phyloP scores from a whole-genome alignment of 768 basidiomycete species.

The Amanita phalloides region DNA sequence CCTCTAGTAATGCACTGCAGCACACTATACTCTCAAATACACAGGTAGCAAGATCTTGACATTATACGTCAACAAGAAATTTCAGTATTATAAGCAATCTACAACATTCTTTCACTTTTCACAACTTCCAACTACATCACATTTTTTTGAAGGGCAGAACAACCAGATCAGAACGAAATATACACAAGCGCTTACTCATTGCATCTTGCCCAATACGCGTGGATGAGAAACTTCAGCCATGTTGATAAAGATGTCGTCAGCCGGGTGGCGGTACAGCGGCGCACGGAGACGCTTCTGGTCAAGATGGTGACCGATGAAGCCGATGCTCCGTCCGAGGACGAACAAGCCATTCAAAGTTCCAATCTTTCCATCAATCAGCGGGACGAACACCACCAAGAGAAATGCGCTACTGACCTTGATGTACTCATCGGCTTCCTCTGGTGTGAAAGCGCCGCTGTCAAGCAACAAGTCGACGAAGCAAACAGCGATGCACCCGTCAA shows the following conservation, averaged over 20 bases:
- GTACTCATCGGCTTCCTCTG: conserved; percentile 96
- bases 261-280: conserved; percentile 89
- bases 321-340: conserved; percentile 94
- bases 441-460: conserved; percentile 88
- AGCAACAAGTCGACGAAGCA: conserved; percentile 94
- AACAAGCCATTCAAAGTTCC: conserved; percentile 94
- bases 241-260: conserved; percentile 94
- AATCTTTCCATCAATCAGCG: conserved; percentile 30
- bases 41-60: too few species aligned
- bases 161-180: too few species aligned
- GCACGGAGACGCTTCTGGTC: conserved; percentile 95
- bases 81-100: too few species aligned
- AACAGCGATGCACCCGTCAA: conserved; percentile 92
- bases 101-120: too few species aligned
- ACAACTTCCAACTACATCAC: too few species aligned
- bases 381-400: too few species aligned
- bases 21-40: too few species aligned
- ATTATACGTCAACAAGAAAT: too few species aligned
- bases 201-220: conserved; percentile 56
- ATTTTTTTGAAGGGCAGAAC: too few species aligned
- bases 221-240: conserved; percentile 82
- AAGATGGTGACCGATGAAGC: conserved; percentile 93
- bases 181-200: conserved; percentile 6
- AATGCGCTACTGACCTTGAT: conserved; percentile 45
- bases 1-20: too few species aligned